Base-by-base conservation (phyloP, 2,329 filamentous ascomycete genomes). In the Emergomyces pasteurianus region DNA sequence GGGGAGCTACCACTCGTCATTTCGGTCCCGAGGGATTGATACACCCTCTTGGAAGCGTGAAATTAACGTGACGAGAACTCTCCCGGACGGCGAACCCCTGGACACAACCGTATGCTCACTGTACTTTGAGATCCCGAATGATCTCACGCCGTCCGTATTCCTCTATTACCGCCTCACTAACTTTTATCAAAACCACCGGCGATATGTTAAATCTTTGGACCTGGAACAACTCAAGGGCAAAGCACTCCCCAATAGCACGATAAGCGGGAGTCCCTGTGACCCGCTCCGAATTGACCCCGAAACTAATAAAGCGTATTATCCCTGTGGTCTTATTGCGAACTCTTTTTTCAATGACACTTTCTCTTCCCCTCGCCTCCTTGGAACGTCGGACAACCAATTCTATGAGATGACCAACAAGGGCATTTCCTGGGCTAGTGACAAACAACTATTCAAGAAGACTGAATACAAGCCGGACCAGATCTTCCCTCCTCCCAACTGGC, bases 151-250 rank as follows among this genome's bases (percentile, higher is more conserved):
- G 0, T 91, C 92, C 0, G 89, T 99, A 12, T 83, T 92, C 63
- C 85, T 97, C 75, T 99, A 96, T 79, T 99, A 99, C 75, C 88
- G 88, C 67, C 85, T 99, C 64, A 92, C 90, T 61, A 96, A 97
- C 77, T 99, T 99, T 78, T 97, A 97, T 79, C 94, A 99, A 76
- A 99, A 99, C 73, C 94, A 99, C 73, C 88, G 94, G 66, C 87
- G 92, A 74, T 99, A 99, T 68, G 94, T 96, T 63, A 89, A 90
- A 71, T 95, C 90, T 1, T 88, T 95, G 69, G 88, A 92, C 70
- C 82, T 86, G 61, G 81, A 89, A 58, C 94, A 99, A 75, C 80
- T 99, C 59, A 88, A 87, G 66, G 94, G 92, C 53, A 79, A 85
- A 6, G 81, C 80, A 12, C 81, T 88, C 21, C 78, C 79, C 38